Conservation (phyloP, 1,284 basidiomycete genomes). For the Wallemia ichthyophaga region DNA sequence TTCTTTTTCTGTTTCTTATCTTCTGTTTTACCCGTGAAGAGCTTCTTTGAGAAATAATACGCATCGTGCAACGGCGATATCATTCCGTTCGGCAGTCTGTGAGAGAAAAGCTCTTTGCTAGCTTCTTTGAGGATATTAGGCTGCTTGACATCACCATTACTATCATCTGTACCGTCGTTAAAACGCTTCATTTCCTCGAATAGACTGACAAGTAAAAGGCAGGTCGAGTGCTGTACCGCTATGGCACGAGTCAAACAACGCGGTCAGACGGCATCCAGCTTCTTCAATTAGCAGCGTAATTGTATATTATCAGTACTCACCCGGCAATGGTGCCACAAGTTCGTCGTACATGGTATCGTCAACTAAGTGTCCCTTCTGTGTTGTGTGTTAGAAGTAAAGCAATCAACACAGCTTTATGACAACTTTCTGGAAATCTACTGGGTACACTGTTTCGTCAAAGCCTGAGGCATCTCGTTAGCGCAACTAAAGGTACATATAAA, state of each 20-base stretch:
- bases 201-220: not conserved
- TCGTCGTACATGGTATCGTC: not conserved
- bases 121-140: not conserved
- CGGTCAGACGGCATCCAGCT: not conserved
- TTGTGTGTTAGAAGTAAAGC: not conserved
- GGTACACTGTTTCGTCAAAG: not conserved
- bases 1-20: not conserved
- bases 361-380: not conserved
- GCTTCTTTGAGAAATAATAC: not conserved
- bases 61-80: not conserved
- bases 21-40: not conserved
- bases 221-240: not conserved
- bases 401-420: not conserved
- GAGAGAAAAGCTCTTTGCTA: not conserved
- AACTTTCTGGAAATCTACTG: not conserved
- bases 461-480: too few relatives aligned
- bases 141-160: not conserved
- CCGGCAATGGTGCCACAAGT: not conserved
- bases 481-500: too few relatives aligned
- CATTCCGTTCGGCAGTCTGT: not conserved
- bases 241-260: not conserved
- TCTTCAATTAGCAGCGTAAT: not conserved
- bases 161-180: not conserved
- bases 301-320: not conserved
- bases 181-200: too few relatives aligned